These are phyloP conservation scores for Saccharomycopsis hybrid DNA, from an alignment of 1,139 yeast species.

Conservation along the genomic window DNA sequence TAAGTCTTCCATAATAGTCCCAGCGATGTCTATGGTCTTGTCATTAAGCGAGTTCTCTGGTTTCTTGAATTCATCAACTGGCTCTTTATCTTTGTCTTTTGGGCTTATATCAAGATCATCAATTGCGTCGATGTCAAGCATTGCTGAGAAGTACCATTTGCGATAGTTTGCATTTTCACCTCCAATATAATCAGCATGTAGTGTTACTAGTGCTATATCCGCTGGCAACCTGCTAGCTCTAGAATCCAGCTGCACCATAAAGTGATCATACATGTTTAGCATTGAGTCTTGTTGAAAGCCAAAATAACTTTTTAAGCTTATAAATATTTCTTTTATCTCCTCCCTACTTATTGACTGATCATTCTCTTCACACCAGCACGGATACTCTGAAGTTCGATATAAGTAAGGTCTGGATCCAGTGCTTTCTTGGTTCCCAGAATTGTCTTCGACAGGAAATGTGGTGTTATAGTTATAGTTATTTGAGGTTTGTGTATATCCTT, in stretches of 20 bases:
- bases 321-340: constrained; percentile 58
- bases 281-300: constrained; percentile 74
- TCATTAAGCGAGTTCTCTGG: no score
- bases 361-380: constrained; percentile 18
- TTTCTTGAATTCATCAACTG: constrained; percentile 14
- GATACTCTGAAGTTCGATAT: constrained; percentile 5
- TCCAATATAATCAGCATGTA: constrained; percentile 75
- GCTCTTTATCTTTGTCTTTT: not conserved
- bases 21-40: no score
- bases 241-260: constrained; percentile 71
- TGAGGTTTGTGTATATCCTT: no score
- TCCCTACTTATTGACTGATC: constrained; percentile 41
- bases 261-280: constrained; percentile 70
- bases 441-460: not conserved
- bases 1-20: constrained; percentile 34
- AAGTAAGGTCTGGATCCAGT: constrained; percentile 7
- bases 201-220: constrained; percentile 56
- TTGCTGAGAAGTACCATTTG: constrained; percentile 69
- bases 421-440: not conserved
- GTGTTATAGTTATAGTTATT: no score
- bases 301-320: constrained; percentile 53
- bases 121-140: constrained; percentile 48
- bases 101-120: constrained; percentile 28
- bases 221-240: constrained; percentile 72
- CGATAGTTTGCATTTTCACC: constrained; percentile 60